Evolutionary conservation across 352 stramenopile species (phyloP).

Genomic region (Phytophthora idaei): DNA sequence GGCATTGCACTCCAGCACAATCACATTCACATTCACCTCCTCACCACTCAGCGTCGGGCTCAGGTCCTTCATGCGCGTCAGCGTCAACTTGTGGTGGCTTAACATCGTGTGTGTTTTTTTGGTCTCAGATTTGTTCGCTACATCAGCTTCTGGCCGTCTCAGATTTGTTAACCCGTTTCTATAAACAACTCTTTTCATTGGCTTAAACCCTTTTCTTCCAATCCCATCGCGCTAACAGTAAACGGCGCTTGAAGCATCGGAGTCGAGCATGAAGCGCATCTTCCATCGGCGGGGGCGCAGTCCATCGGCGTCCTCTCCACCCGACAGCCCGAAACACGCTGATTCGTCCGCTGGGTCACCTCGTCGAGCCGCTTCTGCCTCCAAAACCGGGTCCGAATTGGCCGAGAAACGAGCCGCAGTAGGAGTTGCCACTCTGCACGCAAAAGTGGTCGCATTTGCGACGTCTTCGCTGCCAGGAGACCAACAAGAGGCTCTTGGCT

Average conservation of each 20-base stretch:
- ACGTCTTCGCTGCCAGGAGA: slow-evolving; percentile 7
- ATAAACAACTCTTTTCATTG: not conserved
- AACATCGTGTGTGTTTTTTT: not conserved
- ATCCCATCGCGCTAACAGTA: not conserved
- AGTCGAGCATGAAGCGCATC: slow-evolving; percentile 54
- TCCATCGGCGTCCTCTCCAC: slow-evolving; percentile 14
- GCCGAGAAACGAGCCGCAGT: slow-evolving; percentile 12
- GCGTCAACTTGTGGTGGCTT: slow-evolving; percentile 16
- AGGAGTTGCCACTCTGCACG: not conserved
- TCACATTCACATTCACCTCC: slow-evolving; percentile 75
- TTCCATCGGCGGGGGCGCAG: slow-evolving; percentile 46
- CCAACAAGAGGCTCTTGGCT: slow-evolving; percentile 9
- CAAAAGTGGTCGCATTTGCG: slow-evolving; percentile 24
- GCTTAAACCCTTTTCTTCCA: slow-evolving; percentile 3
- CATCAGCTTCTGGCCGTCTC: too few relatives aligned
- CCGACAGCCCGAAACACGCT: slow-evolving; percentile 11
- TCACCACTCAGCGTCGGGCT: slow-evolving; percentile 59
- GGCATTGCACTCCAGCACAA: slow-evolving; percentile 84
- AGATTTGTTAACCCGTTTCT: not conserved
- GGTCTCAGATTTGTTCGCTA: not conserved
- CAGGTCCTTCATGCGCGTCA: slow-evolving; percentile 79
- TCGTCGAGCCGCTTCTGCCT: slow-evolving; percentile 21
- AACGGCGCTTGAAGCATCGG: slow-evolving; percentile 19
- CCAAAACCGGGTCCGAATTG: slow-evolving; percentile 2
- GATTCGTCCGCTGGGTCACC: not conserved